Base-by-base conservation (phyloP, 2,329 filamentous ascomycete genomes). In the Claviceps pazoutovae region DNA sequence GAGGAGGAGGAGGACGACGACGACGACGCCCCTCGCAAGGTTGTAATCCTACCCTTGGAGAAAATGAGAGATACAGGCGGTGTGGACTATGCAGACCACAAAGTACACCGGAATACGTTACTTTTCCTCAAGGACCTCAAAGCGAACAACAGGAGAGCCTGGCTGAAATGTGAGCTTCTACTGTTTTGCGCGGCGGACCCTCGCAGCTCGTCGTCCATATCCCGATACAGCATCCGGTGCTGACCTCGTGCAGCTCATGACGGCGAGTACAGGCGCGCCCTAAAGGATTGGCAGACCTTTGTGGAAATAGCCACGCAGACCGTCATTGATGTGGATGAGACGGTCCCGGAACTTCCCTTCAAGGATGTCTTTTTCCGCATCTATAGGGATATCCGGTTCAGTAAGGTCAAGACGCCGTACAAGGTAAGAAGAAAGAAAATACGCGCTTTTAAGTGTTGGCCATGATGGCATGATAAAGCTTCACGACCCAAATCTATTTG, bases 281-380 rank as follows among this genome's bases (percentile, higher is more conserved):
- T 89, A 53, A 83, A 84, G 54, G 88, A 95, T 64, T 95, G 87
- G 76, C 80, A 87, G 47, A 78, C 80, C 1, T 95, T 90, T 61
- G 79, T 93, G 38, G 83, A 86, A 58, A 73, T 73, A 9, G 72
- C 93, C 41, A 86, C 84, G 1, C 74, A 83, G 54, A 83, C 80
- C 55, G 74, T 95, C 51, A 77, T 78, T 19, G 80, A 83, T 53
- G 74, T 76, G 41, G 90, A 96, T 63, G 80, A 84, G 51, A 94
- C 88, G 1, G 80, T 95, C 43, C 90, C 90, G 1, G 88, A 95
- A 59, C 71, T 95, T 21, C 90, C 90, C 1, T 73, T 84, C 51
- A 93, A 94, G 66, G 89, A 95, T 62, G 72, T 95, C 58, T 81
- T 88, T 47, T 95, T 91, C 64, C 83, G 89, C 55, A 93, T 95